Evolutionary conservation across 1,284 basidiomycete genomes (phyloP).

Genomic region (Mixia osmundae): DNA sequence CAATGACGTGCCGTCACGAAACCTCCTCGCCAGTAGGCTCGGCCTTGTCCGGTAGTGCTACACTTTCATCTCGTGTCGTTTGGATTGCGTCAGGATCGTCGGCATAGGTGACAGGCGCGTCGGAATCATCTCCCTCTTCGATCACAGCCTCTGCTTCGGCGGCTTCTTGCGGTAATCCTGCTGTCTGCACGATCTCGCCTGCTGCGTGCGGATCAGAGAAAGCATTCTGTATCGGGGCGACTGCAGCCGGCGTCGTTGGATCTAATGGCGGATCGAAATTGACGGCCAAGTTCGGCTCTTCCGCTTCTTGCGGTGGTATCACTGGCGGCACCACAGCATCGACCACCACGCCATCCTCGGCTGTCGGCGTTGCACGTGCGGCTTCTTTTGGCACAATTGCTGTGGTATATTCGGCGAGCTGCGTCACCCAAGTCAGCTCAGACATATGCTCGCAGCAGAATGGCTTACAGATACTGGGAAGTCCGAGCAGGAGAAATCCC

Average conservation of each 20-base stretch:
- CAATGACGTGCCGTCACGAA: no score
- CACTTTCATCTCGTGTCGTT: background rate
- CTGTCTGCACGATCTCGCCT: background rate
- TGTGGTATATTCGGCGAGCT: background rate
- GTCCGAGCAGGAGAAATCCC: slow-evolving; percentile 86
- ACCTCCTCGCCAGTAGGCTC: no score
- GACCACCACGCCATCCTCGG: background rate
- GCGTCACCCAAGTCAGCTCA: slow-evolving; percentile 1
- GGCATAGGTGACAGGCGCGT: background rate
- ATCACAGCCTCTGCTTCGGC: background rate
- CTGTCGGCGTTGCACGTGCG: background rate
- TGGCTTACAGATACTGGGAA: background rate
- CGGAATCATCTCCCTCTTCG: background rate
- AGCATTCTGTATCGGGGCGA: background rate
- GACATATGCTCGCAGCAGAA: background rate
- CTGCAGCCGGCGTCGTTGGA: background rate
- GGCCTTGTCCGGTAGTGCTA: no score
- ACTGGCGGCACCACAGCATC: background rate
- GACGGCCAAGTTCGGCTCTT: background rate
- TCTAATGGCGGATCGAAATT: background rate
- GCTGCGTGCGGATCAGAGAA: background rate
- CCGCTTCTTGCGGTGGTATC: background rate
- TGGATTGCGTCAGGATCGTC: background rate
- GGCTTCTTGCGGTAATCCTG: background rate
- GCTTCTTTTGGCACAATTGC: background rate